Evolutionary conservation across 805 yeast genomes (phyloP), one percentile per base, ranked within the genome.

Genomic region (Kregervanrija delftensis): DNA sequence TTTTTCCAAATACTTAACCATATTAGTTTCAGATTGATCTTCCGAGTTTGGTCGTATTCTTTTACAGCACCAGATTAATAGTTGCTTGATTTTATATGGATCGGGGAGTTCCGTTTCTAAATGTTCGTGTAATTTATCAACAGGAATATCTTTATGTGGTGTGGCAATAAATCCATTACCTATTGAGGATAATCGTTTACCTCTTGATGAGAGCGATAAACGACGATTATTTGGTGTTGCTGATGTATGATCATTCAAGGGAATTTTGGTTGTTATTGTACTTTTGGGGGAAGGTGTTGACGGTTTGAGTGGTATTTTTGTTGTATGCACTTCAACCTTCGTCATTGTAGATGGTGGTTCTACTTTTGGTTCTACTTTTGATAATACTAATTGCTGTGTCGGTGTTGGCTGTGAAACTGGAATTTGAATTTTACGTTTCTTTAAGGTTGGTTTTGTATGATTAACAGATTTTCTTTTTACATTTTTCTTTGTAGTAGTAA

Each of bases 101-200:
- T 80, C 90, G 0, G 91, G 86, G 35, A 81, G 53, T 33, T 74
- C 72, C 5, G 67, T 59, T 50, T 83, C 85, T 31, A 85, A 60
- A 54, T 79, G 80, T 55, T 82, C 83, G 58, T 74, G 78, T 54
- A 78, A 78, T 43, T 79, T 80, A 9, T 63, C 53, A 0, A 69
- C 65, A 0, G 77, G 71, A 1, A 85, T 76, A 39, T 77, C 80
- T 1, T 71, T 67, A 57, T 84, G 90, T 2, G 90, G 90, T 30
- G 72, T 73, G 0, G 82, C 86, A 2, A 68, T 69, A 52, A 77
- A 78, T 2, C 90, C 91, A 55, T 81, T 83, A 2, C 90, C 89
- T 6, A 84, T 74, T 0, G 89, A 81, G 56, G 86, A 83, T 2
- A 81, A 76, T 30, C 93, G 63, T 54, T 81, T 82, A 8, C 93